Conservation (phyloP, 1,284 basidiomycete species). For the Cryptococcus floricola region DNA sequence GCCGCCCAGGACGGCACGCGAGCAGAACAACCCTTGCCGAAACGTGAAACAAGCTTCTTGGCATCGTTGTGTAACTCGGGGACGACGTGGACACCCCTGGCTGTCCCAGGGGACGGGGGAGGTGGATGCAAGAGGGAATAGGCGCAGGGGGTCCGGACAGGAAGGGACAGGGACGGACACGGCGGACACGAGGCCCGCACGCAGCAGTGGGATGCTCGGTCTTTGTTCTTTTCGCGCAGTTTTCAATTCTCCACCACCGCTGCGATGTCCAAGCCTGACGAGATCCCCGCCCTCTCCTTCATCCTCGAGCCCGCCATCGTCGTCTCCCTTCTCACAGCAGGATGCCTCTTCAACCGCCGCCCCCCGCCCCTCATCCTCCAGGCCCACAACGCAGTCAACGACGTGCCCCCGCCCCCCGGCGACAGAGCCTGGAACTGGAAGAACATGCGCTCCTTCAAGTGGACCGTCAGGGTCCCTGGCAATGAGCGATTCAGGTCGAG, state of each 20-base stretch:
- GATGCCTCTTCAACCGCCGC: slow-evolving; percentile 31
- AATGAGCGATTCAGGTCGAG: slow-evolving; percentile 28
- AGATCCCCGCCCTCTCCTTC: slow-evolving; percentile 33
- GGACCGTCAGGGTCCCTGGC: slow-evolving; percentile 25
- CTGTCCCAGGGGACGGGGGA: too few species aligned
- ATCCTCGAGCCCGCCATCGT: slow-evolving; percentile 39
- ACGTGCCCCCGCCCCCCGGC: neutral
- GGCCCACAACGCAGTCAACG: slow-evolving; percentile 9
- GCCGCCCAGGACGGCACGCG: too few species aligned
- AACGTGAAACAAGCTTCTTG: too few species aligned
- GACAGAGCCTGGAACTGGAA: slow-evolving; percentile 12
- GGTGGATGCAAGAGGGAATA: too few species aligned
- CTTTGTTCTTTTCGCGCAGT: too few species aligned
- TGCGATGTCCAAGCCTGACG: slow-evolving; percentile 37
- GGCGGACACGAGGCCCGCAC: too few species aligned
- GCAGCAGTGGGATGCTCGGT: too few species aligned
- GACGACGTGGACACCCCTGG: too few species aligned
- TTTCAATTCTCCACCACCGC: neutral
- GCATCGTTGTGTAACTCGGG: too few species aligned
- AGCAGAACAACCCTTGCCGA: too few species aligned
- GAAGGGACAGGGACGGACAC: too few species aligned
- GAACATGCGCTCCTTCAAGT: slow-evolving; percentile 23
- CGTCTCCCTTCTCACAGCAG: slow-evolving; percentile 30
- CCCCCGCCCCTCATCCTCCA: slow-evolving; percentile 21
- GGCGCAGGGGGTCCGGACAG: too few species aligned